Conservation (phyloP, 495 filamentous ascomycete species). For the Penicillium taxi region DNA sequence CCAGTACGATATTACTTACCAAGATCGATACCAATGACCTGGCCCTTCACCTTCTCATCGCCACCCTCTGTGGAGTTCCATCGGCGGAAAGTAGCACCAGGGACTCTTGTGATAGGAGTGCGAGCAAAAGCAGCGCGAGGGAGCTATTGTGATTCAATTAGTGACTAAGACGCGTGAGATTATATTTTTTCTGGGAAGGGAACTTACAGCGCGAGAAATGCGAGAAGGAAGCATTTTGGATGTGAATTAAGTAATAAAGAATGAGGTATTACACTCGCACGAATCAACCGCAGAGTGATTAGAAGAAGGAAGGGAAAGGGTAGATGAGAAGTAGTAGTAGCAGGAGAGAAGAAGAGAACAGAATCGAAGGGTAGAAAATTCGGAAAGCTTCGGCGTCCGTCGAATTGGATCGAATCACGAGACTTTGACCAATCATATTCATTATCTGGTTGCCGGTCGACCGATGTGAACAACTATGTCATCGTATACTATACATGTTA, state of each 20-base stretch:
- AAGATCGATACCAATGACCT: conserved; percentile 97
- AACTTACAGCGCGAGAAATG: conserved; percentile 61
- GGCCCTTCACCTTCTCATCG: conserved; percentile 84
- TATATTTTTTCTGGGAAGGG: conserved; percentile 17
- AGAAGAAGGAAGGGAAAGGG: conserved; percentile 21
- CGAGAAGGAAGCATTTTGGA: conserved; percentile 50
- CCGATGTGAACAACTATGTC: background rate
- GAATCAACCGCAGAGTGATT: conserved; percentile 38
- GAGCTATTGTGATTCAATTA: conserved; percentile 26
- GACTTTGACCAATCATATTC: too few relatives aligned
- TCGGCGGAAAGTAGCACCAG: conserved; percentile 55
- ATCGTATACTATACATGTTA: too few relatives aligned
- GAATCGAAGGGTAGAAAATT: conserved; percentile 34
- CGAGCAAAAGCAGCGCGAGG: conserved; percentile 43
- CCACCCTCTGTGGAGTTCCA: conserved; percentile 78
- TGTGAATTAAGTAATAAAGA: conserved; percentile 32
- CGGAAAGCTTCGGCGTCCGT: conserved; percentile 41
- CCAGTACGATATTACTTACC: conserved; percentile 50
- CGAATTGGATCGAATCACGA: conserved; percentile 38
- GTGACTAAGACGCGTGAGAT: conserved; percentile 16
- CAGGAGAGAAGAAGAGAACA: conserved; percentile 20
- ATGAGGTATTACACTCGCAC: conserved; percentile 27
- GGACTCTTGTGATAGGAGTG: conserved; percentile 46
- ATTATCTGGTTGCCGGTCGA: background rate
- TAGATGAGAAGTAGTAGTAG: too few relatives aligned